Base-by-base conservation (phyloP, 345 rosid species). In the Turritis glabra region DNA sequence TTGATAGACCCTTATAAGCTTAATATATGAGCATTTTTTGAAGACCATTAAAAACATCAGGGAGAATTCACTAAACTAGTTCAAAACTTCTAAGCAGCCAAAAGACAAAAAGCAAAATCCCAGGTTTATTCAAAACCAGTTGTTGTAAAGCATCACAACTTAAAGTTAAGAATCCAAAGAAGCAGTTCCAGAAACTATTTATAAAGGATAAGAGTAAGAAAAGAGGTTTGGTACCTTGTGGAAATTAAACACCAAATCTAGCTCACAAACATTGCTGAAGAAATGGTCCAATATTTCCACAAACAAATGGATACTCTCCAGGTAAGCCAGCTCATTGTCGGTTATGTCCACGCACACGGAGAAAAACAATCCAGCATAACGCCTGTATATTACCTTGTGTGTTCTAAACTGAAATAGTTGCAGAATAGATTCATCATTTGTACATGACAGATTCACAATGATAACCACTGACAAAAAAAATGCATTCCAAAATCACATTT, bases 191-290 rank as follows among this genome's bases (percentile, higher is more conserved):
- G 43, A 52, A 25, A 18, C 46, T 8, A 46, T 12, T 9, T 15
- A 19, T 1, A 19, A 22, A 43, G 17, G 15, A 43, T 15, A 46
- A 48, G 44, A 52, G 33, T 3, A 69, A 62, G 27, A 64, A 43
- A 44, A 25, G 48, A 18, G 44, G 29, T 37, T 35, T 53, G 77
- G 40, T 77, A 94, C 98, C 98, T 94, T 94, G 85, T 91, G 91
- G 76, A 94, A 91, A 76, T 94, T 94, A 76, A 94, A 94, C 17
- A 94, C 98, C 83, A 94, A 83, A 81, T 94, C 98, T 13, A 94
- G 90, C 81, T 94, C 98, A 63, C 98, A 94, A 35, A 94, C 98
- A 66, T 91, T 94, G 92, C 98, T 94, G 86, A 94, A 94, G 90
- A 94, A 94, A 86, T 94, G 98, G 74, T 94, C 98, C 82, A 94